Evolutionary conservation across 345 rosid genomes (phyloP).

Genomic region (Populus davidiana): DNA sequence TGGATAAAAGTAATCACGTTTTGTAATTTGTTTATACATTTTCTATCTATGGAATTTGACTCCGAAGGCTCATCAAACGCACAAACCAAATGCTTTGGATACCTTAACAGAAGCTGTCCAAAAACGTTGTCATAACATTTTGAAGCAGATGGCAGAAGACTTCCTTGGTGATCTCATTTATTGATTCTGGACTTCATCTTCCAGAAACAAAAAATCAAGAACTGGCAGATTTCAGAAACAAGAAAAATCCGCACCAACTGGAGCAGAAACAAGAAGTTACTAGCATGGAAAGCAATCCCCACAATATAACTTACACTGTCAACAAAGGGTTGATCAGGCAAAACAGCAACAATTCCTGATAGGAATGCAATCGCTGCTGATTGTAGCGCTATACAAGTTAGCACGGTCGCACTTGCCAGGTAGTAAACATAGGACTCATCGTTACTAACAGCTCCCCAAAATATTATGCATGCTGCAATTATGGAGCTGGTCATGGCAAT

Average conservation of each 20-base stretch:
- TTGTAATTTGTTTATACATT: too few species aligned
- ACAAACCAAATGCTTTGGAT: too few species aligned
- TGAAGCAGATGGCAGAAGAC: too few species aligned
- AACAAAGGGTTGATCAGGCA: neutral
- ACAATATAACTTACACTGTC: neutral
- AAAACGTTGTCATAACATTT: too few species aligned
- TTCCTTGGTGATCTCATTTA: too few species aligned
- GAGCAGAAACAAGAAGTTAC: neutral
- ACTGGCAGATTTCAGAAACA: neutral
- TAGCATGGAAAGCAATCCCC: neutral
- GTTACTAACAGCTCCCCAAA: neutral
- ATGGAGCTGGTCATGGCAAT: slow-evolving; percentile 8
- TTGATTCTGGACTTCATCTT: neutral
- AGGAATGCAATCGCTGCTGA: neutral
- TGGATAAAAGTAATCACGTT: too few species aligned
- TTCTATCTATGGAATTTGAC: too few species aligned
- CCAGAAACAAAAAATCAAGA: neutral
- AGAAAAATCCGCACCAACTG: neutral
- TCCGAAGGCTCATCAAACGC: too few species aligned
- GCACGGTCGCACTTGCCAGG: neutral
- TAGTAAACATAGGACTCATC: slow-evolving; percentile 1
- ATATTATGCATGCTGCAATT: slow-evolving; percentile 4
- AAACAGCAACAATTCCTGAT: neutral
- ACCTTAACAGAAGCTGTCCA: too few species aligned
- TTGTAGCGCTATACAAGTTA: neutral